A percentile compares a stretch with the other conserved stretches of the same genome.
Evolutionary conservation across 495 filamentous ascomycete genomes (phyloP).

Genomic region (Penicillium arizonense): DNA sequence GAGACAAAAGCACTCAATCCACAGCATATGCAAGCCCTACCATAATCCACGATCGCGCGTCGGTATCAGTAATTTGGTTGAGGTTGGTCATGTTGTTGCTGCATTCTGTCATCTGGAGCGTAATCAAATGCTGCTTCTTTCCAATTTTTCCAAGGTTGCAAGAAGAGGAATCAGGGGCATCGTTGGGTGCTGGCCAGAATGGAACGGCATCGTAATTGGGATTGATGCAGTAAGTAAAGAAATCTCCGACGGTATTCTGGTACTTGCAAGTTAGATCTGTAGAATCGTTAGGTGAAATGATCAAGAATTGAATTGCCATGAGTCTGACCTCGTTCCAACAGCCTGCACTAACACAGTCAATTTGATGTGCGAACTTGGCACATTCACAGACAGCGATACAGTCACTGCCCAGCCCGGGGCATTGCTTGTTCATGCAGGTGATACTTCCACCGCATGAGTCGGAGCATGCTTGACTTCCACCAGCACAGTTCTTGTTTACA

Average conservation of each 20-base stretch:
- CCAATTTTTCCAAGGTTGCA: slow-evolving; percentile 21
- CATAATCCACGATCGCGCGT: not conserved
- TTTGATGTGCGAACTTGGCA: slow-evolving; percentile 4
- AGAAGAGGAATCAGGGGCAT: slow-evolving; percentile 22
- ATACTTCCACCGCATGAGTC: slow-evolving; percentile 11
- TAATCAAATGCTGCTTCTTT: not conserved
- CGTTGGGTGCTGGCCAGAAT: slow-evolving; percentile 22
- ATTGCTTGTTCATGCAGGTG: slow-evolving; percentile 10
- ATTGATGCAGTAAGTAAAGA: slow-evolving; percentile 3
- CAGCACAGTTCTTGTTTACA: slow-evolving; percentile 18
- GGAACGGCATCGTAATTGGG: slow-evolving; percentile 12
- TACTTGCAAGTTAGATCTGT: slow-evolving; percentile 31
- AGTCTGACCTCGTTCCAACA: slow-evolving; percentile 27
- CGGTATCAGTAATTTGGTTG: not conserved
- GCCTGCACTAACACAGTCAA: slow-evolving; percentile 18
- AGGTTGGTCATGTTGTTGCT: slow-evolving; percentile 8
- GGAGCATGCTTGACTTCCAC: slow-evolving; percentile 7
- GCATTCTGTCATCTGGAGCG: not conserved
- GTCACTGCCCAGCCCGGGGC: slow-evolving; percentile 12
- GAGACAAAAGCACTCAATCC: slow-evolving; percentile 19
- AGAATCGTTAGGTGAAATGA: not conserved
- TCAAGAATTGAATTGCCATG: not conserved
- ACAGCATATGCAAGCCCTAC: slow-evolving; percentile 21
- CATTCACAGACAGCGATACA: slow-evolving; percentile 21
- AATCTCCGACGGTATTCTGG: slow-evolving; percentile 14